Percentiles rank a stretch among this genome's conserved stretches.
These are phyloP conservation scores for Sclerotinia trifoliorum DNA, from an alignment of 2,329 filamentous ascomycete species.

Conservation along the genomic window DNA sequence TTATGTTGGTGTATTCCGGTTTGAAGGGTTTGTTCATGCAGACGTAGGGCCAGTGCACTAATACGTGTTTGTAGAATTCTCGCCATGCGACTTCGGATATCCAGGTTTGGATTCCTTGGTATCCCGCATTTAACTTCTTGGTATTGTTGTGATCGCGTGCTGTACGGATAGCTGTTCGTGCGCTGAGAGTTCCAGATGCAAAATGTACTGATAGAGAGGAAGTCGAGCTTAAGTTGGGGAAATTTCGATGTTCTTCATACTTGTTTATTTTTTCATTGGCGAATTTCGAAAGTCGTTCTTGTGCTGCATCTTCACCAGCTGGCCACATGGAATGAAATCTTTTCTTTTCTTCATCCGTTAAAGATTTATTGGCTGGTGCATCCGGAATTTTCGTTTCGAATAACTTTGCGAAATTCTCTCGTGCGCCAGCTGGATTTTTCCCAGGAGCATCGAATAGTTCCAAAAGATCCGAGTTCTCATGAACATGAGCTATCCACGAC, in stretches of 20 bases:
- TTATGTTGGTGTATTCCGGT: slow-evolving; percentile 76
- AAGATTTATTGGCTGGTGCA: slow-evolving; percentile 60
- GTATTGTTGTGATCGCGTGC: slow-evolving; percentile 63
- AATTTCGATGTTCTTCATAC: slow-evolving; percentile 66
- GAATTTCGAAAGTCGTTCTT: slow-evolving; percentile 63
- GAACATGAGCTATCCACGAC: slow-evolving; percentile 71
- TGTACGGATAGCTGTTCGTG: slow-evolving; percentile 62
- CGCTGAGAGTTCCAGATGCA: slow-evolving; percentile 64
- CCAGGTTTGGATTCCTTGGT: slow-evolving; percentile 67
- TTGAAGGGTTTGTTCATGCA: slow-evolving; percentile 81
- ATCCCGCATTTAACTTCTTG: slow-evolving; percentile 64
- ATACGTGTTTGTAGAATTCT: slow-evolving; percentile 84
- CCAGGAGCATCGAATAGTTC: slow-evolving; percentile 57
- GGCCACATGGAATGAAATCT: slow-evolving; percentile 65
- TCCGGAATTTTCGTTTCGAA: slow-evolving; percentile 62
- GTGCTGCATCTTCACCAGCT: slow-evolving; percentile 71
- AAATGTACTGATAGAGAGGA: slow-evolving; percentile 71
- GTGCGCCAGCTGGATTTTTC: slow-evolving; percentile 50
- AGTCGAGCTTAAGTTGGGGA: slow-evolving; percentile 61
- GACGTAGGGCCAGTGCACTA: slow-evolving; percentile 81
- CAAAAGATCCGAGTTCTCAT: slow-evolving; percentile 66
- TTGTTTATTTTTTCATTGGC: slow-evolving; percentile 59
- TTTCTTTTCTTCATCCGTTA: slow-evolving; percentile 58
- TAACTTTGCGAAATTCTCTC: slow-evolving; percentile 50
- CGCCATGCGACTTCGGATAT: slow-evolving; percentile 83